These are phyloP conservation scores for Aureobasidium pullulans DNA, from an alignment of 2,329 filamentous ascomycete genomes.

Conservation along the genomic window DNA sequence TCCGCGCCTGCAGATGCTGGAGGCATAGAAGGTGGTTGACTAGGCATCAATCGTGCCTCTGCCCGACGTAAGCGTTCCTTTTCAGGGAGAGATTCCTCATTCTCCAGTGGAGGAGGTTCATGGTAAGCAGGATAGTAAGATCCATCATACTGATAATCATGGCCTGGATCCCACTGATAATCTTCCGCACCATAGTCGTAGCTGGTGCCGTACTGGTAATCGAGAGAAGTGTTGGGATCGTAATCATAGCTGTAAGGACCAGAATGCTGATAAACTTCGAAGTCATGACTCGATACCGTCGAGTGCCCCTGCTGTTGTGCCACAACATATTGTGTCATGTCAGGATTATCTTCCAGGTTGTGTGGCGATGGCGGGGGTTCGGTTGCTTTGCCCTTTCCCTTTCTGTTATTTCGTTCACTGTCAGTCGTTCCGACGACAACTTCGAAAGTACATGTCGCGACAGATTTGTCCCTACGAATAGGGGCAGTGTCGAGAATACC, in stretches of 20 bases:
- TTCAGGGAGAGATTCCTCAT: constrained; percentile 62
- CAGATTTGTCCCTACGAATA: constrained; percentile 79
- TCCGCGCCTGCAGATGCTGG: not conserved
- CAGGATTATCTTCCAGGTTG: not conserved
- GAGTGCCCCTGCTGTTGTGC: not conserved
- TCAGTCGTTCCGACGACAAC: constrained; percentile 81
- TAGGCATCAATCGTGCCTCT: constrained; percentile 73
- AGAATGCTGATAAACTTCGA: not conserved
- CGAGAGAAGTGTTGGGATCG: not conserved
- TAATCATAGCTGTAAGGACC: not conserved
- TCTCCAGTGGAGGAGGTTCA: constrained; percentile 49
- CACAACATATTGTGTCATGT: not conserved
- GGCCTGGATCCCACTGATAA: constrained; percentile 4
- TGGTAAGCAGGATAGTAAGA: constrained; percentile 37
- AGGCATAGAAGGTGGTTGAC: constrained; percentile 53
- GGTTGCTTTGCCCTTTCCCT: constrained; percentile 19
- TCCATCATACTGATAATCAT: constrained; percentile 10
- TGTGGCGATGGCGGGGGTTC: not conserved
- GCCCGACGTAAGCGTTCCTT: constrained; percentile 73
- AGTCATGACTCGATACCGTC: not conserved
- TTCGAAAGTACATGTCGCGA: constrained; percentile 82
- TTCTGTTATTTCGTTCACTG: constrained; percentile 51
- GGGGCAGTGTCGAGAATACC: constrained; percentile 82
- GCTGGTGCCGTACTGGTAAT: not conserved
- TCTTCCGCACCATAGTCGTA: not conserved